Base-by-base conservation (phyloP, 2,329 filamentous ascomycete genomes). In the Colletotrichum spaethianum region DNA sequence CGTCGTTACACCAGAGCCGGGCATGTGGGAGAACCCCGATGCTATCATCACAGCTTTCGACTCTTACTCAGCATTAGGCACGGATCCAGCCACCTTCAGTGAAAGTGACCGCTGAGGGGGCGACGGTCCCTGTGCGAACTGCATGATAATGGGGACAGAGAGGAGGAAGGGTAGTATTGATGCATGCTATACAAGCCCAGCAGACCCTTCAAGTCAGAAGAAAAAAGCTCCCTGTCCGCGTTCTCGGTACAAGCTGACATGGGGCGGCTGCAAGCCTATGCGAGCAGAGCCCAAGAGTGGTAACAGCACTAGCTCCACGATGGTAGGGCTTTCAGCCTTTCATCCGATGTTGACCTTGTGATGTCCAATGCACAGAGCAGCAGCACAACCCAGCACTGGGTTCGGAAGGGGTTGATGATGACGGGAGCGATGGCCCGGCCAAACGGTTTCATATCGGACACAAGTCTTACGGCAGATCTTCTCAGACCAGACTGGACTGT, bases 361-460 rank as follows among this genome's bases (percentile, higher is more conserved):
- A 40, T 68, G 57, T 62, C 50, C 53, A 12, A 50, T 62, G 56
- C 56, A 62, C 40, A 26, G 56, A 28, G 48, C 50, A 56, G 50
- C 40, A 57, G 48, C 48, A 18, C 28, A 68, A 16, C 68, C 33
- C 48, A 26, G 31, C 55, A 28, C n/a, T 16, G n/a, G 31, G 40
- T 23, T 31, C n/a, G 31, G n/a, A 68, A 62, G 50, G 23, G 20
- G 7, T 40, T 53, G 20, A 11, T 14, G 52, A 55, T 40, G n/a
- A 52, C 16, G 40, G 46, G 55, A 38, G 36, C 55, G 40, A 67
- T 40, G 40, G 20, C 26, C 36, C 50, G 36, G n/a, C 36, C 59
- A 53, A 28, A 26, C 23, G 23, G 65, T 69, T 69, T 69, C 69
- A 69, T 23, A 63, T 55, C 65, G 59, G 69, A 72, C 57, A 69